phyloP scores from a whole-genome alignment of 73 alveolate species.

The Paraurostyla sp. region DNA sequence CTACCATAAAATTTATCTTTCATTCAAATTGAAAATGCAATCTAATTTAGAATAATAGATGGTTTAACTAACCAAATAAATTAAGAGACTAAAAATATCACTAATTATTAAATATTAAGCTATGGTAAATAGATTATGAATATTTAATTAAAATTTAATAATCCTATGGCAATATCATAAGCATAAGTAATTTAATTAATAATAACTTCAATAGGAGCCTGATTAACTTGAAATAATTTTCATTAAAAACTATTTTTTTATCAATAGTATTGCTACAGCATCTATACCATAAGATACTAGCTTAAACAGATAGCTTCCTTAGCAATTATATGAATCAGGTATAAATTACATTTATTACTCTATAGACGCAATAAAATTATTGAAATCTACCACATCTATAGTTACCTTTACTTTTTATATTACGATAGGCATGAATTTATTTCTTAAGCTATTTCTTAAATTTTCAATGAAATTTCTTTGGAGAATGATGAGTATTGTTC shows the following conservation, averaged over 20 bases:
- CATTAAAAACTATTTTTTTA: not conserved
- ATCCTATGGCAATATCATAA: not conserved
- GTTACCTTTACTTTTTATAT: not conserved
- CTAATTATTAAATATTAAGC: not conserved
- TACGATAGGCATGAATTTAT: not conserved
- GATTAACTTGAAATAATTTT: not conserved
- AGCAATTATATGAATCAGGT: not conserved
- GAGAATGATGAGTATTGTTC: conserved; percentile 15
- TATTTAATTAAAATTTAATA: not conserved
- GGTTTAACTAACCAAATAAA: not conserved
- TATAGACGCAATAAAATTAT: not conserved
- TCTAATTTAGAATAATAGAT: not conserved
- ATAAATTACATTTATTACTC: not conserved
- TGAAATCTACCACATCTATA: not conserved
- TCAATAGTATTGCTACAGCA: not conserved
- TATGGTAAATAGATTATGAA: not conserved
- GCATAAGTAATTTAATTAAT: not conserved
- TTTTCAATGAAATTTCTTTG: conserved; percentile 38
- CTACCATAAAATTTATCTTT: not conserved
- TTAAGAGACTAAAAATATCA: not conserved
- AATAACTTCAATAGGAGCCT: not conserved
- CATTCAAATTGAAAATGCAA: not conserved
- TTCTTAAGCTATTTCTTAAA: not conserved
- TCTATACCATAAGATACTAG: not conserved
- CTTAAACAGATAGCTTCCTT: not conserved